phyloP scores from a whole-genome alignment of 1,139 yeast species.

The Hanseniaspora sp. region DNA sequence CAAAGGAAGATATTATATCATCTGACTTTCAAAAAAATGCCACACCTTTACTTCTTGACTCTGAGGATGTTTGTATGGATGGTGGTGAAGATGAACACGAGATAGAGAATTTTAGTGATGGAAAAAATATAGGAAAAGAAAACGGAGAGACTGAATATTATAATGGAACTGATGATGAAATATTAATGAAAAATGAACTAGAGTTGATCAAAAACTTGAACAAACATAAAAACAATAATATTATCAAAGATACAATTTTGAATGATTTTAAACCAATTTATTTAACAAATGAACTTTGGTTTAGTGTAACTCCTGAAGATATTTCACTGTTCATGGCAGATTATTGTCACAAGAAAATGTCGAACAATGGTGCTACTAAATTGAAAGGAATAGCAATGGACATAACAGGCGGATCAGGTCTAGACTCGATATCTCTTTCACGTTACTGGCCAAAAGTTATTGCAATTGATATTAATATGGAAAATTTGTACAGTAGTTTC shows the following conservation, averaged over 20 bases:
- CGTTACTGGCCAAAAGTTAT: conserved; percentile 44
- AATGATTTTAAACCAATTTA: conserved; percentile 32
- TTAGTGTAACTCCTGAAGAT: conserved; percentile 78
- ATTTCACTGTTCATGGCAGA: conserved; percentile 57
- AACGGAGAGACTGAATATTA: conserved; percentile 18
- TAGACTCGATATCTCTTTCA: conserved; percentile 80
- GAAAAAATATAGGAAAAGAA: conserved; percentile 16
- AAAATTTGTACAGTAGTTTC: conserved; percentile 53
- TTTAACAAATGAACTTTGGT: conserved; percentile 73
- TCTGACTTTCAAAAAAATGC: no score
- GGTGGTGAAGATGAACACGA: not conserved
- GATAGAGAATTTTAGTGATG: not conserved
- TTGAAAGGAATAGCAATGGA: conserved; percentile 44
- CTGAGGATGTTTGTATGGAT: not conserved
- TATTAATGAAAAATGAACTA: conserved; percentile 17
- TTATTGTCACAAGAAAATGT: conserved; percentile 41
- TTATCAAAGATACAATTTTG: conserved; percentile 16
- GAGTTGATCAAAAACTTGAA: conserved; percentile 13
- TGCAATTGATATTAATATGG: conserved; percentile 55
- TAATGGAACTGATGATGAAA: conserved; percentile 17
- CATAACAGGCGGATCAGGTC: conserved; percentile 93
- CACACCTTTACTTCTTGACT: no score
- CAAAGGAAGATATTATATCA: no score
- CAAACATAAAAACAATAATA: conserved; percentile 2
- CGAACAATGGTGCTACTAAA: conserved; percentile 26